Percentiles rank a stretch among this genome's conserved stretches.
Conservation (phyloP, 331 rosid genomes). For the Telfairia occidentalis region DNA sequence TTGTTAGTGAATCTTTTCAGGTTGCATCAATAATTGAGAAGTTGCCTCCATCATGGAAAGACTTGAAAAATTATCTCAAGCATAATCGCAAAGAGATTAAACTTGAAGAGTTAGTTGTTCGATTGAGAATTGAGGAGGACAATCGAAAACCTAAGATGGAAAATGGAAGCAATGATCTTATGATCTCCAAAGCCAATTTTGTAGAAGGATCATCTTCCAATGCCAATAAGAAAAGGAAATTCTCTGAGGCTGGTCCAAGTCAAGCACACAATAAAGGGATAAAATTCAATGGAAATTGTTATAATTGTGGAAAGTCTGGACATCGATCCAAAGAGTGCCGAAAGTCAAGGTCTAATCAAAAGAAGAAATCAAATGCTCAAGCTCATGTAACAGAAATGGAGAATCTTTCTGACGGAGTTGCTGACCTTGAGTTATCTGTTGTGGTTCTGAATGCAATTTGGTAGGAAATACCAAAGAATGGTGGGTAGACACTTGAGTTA, state of each 20-base stretch:
- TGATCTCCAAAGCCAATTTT: too few species aligned
- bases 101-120: background rate
- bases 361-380: background rate
- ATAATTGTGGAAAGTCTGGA: background rate
- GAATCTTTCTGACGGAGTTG: background rate
- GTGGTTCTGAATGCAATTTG: background rate
- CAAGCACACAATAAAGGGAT: background rate
- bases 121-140: background rate
- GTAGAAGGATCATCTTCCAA: background rate
- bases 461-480: background rate
- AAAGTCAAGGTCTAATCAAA: background rate
- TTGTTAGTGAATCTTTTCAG: background rate
- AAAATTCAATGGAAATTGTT: background rate
- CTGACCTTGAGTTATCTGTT: background rate
- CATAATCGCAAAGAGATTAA: background rate
- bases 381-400: background rate
- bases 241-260: background rate
- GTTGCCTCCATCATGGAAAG: background rate
- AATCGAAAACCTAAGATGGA: too few species aligned
- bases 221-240: background rate
- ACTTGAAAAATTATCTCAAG: background rate
- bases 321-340: background rate
- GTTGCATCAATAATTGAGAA: background rate
- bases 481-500: background rate
- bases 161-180: background rate